These are phyloP conservation scores for Xylaria palmicola DNA, from an alignment of 495 filamentous ascomycete species.

Conservation along the genomic window DNA sequence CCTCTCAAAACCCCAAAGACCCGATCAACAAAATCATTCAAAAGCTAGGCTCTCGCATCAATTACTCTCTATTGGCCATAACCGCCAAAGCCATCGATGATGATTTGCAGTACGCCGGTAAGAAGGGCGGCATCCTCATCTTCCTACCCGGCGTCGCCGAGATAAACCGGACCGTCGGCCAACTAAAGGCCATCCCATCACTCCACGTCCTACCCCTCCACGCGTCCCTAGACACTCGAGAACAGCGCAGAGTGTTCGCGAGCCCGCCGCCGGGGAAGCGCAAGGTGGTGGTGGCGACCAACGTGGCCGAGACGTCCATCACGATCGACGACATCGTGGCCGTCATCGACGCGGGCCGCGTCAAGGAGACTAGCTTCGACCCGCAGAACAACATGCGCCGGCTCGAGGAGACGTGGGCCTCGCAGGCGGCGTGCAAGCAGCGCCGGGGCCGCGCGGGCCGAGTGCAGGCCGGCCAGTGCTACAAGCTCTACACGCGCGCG, in stretches of 20 bases:
- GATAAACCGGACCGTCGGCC: conserved; percentile 77
- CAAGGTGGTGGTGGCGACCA: conserved; percentile 92
- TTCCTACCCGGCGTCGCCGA: conserved; percentile 87
- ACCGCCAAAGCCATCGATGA: conserved; percentile 78
- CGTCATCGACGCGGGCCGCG: conserved; percentile 90
- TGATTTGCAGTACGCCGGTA: conserved; percentile 56
- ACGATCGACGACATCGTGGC: conserved; percentile 97
- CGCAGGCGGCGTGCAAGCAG: conserved; percentile 91
- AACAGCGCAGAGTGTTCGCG: conserved; percentile 85
- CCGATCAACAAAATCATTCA: conserved; percentile 66
- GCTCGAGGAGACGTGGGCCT: conserved; percentile 93
- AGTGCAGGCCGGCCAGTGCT: conserved; percentile 87
- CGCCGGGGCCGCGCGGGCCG: conserved; percentile 92
- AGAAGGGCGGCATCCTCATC: conserved; percentile 84
- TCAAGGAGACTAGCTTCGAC: conserved; percentile 96
- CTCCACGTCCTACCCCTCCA: conserved; percentile 84
- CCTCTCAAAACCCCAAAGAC: conserved; percentile 30
- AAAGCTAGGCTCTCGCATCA: conserved; percentile 79
- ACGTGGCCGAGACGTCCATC: conserved; percentile 97
- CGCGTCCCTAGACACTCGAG: conserved; percentile 81
- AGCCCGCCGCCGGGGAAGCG: conserved; percentile 73
- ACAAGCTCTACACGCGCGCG: conserved; percentile 88
- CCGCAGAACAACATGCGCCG: conserved; percentile 91
- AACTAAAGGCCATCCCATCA: conserved; percentile 65
- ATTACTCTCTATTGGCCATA: conserved; percentile 83